A percentile compares a stretch with the other conserved stretches of the same genome.
Evolutionary conservation across 768 basidiomycete genomes (phyloP).

Genomic region (Pleurotus tuoliensis): DNA sequence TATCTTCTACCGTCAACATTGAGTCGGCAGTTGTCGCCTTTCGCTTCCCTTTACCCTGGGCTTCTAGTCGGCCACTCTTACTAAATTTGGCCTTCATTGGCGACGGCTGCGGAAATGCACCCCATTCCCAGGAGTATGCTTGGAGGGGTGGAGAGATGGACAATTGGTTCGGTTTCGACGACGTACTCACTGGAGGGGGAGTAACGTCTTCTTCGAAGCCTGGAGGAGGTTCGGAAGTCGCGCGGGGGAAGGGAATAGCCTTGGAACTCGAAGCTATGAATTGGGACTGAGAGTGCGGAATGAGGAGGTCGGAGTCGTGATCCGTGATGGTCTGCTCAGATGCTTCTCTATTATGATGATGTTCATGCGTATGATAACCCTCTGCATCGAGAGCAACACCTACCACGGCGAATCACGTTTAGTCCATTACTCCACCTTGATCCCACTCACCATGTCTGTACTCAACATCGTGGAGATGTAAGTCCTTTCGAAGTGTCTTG

Average conservation of each 20-base stretch:
- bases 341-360: conserved; percentile 41
- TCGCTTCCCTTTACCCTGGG: conserved; percentile 23
- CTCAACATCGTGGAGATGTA: conserved; percentile 51
- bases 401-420: conserved; percentile 18
- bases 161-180: conserved; percentile 11
- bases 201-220: conserved; percentile 28
- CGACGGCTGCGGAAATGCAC: conserved; percentile 79
- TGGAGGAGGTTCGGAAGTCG: conserved; percentile 60
- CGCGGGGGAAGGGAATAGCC: conserved; percentile 36
- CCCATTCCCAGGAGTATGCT: conserved; percentile 95
- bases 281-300: conserved; percentile 15
- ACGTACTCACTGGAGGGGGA: conserved; percentile 10
- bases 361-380: conserved; percentile 65
- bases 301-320: conserved; percentile 19
- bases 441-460: conserved; percentile 52
- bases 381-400: conserved; percentile 80
- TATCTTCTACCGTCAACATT: conserved; percentile 11
- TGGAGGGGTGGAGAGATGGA: conserved; percentile 30
- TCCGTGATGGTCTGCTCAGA: conserved; percentile 40
- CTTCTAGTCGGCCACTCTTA: conserved; percentile 32
- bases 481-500: conserved; percentile 33
- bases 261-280: conserved; percentile 10
- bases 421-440: no score
- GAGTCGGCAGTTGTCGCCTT: conserved; percentile 19
- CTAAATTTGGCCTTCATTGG: conserved; percentile 55